Conservation (phyloP, 1,284 basidiomycete genomes). For the Pseudozyma hubeiensis region DNA sequence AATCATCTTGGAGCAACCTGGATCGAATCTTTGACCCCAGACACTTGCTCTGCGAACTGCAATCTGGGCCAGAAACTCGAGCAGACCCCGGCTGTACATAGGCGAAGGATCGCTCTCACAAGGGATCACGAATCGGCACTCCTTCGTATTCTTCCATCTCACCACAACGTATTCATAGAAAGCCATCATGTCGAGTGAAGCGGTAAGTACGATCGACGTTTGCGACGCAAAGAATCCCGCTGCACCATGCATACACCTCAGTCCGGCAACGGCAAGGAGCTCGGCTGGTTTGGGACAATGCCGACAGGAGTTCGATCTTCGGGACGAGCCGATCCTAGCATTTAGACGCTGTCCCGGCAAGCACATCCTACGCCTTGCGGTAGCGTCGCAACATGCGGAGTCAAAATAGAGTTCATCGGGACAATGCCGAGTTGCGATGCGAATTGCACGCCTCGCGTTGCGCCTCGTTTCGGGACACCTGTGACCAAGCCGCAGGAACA, state of each 20-base stretch:
- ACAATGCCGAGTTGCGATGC: neutral
- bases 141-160: too few relatives aligned
- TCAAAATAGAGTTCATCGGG: constrained; percentile 2
- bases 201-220: constrained; percentile 9
- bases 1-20: too few relatives aligned
- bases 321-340: too few relatives aligned
- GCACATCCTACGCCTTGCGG: neutral
- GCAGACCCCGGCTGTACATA: too few relatives aligned
- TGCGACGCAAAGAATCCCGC: neutral
- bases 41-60: too few relatives aligned
- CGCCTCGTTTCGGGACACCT: neutral
- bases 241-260: too few relatives aligned
- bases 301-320: neutral
- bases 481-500: neutral
- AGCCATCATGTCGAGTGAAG: constrained; percentile 22
- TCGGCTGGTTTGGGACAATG: neutral
- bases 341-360: neutral
- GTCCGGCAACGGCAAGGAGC: neutral
- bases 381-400: neutral
- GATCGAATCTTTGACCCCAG: too few relatives aligned
- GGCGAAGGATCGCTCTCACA: too few relatives aligned
- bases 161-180: neutral
- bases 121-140: too few relatives aligned
- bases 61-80: too few relatives aligned
- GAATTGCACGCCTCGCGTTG: constrained; percentile 1